Base-by-base conservation (phyloP, 805 yeast species). In the Blastobotrys parvus region DNA sequence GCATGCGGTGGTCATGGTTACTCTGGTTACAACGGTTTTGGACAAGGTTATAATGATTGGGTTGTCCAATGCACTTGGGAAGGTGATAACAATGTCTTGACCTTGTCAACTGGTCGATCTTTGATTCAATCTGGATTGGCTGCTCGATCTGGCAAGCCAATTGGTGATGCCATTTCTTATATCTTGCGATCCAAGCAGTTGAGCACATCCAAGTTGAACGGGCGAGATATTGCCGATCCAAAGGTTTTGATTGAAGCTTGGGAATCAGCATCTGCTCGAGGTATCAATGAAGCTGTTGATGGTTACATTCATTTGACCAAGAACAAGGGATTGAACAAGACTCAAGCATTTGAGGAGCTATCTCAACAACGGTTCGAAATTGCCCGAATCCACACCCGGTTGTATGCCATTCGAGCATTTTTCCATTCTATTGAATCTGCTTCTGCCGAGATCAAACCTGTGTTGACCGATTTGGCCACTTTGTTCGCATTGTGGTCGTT, bases 1-100 rank as follows among this genome's bases (percentile, higher is more conserved):
- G 73, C 94, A 2, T 88, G 95, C 64, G 96, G 97, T 61, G 97
- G 97, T 25, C 95, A 85, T 64, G 97, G 97, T 33, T 89, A 89
- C 66, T 86, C 94, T 19, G 78, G 88, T n/a, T 89, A 89, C 64
- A 78, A 86, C 51, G 95, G 89, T 1, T 84, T 89, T 60, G 95
- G 94, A 33, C 85, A 82, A 60, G 88, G 88, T 10, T 86, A 78
- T 68, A 74, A 75, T 49, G 97, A 89, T 62, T 90, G 94, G 86
- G 95, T 84, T n/a, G 96, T 89, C 33, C 96, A 89, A 67, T 88
- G 95, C 65, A 89, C 97, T 16, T 89, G 97, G 97, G 97, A 89
- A 69, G 97, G 97, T 63, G 97, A 89, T 64, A 89, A 89, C 69
- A 88, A 80, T 57, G 82, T 89, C 35, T 71, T 89, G 50, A 83